Evolutionary conservation across 2,329 filamentous ascomycete genomes (phyloP).

Genomic region (Arthroderma sp.): DNA sequence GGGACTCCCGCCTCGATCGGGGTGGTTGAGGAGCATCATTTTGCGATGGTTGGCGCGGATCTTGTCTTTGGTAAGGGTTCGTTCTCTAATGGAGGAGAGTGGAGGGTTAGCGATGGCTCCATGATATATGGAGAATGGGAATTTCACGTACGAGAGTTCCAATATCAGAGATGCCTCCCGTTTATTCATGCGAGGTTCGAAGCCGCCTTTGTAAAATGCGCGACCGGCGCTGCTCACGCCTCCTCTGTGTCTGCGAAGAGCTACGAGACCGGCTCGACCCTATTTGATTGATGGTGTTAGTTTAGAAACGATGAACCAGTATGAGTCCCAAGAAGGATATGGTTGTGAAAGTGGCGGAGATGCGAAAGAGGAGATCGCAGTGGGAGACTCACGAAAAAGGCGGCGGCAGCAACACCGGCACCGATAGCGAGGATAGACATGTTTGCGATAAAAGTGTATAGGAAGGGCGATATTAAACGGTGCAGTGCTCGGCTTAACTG

Average conservation of each 20-base stretch:
- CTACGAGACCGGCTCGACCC: conserved; percentile 87
- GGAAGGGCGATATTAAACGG: no score
- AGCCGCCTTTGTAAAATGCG: conserved; percentile 97
- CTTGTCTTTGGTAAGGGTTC: conserved; percentile 78
- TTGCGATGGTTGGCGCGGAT: conserved; percentile 89
- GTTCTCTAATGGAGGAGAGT: conserved; percentile 49
- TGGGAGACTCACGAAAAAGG: conserved; percentile 58
- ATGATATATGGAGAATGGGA: background rate
- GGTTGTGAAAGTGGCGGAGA: background rate
- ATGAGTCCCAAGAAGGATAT: background rate
- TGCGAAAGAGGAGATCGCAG: background rate
- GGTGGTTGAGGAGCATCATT: conserved; percentile 95
- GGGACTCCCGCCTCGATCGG: conserved; percentile 89
- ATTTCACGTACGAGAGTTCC: conserved; percentile 61
- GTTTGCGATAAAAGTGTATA: conserved; percentile 18
- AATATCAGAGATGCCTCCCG: conserved; percentile 84
- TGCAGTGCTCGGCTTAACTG: no score
- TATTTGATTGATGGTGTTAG: conserved; percentile 26
- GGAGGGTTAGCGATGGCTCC: background rate
- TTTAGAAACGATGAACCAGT: background rate
- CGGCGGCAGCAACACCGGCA: conserved; percentile 42
- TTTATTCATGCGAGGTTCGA: conserved; percentile 86
- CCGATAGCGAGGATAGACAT: conserved; percentile 31
- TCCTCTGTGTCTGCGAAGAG: conserved; percentile 62
- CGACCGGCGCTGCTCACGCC: conserved; percentile 66